Conservation (phyloP, 2,329 filamentous ascomycete genomes). For the Claviceps cyperi region DNA sequence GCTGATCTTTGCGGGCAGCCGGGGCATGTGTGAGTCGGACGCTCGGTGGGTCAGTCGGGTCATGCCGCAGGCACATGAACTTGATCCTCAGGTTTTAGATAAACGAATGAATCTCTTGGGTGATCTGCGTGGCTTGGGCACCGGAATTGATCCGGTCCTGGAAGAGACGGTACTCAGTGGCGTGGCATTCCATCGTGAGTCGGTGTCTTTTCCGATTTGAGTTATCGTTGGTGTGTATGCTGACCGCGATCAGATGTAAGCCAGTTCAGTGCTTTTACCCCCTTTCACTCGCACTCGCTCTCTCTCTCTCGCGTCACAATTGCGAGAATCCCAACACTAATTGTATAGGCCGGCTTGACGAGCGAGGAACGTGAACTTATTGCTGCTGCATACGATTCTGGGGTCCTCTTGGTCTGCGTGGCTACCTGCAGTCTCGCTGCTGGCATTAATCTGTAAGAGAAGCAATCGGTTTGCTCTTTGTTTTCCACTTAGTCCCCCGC, state of each 20-base stretch:
- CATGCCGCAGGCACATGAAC: conserved; percentile 36
- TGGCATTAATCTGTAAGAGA: conserved; percentile 53
- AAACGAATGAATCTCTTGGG: conserved; percentile 49
- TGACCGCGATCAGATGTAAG: conserved; percentile 21
- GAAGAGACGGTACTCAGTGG: conserved; percentile 50
- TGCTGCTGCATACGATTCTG: conserved; percentile 54
- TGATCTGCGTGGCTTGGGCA: conserved; percentile 49
- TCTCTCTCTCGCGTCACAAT: neutral
- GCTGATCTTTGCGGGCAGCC: conserved; percentile 60
- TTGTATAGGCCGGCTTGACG: conserved; percentile 46
- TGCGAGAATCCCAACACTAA: conserved; percentile 11
- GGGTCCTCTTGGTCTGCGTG: conserved; percentile 54
- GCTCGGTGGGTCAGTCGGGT: conserved; percentile 54
- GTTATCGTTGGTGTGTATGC: neutral
- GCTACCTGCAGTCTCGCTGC: conserved; percentile 71
- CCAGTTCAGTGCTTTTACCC: neutral
- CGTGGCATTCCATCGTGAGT: conserved; percentile 59
- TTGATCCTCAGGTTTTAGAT: conserved; percentile 35
- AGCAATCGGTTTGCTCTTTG: neutral
- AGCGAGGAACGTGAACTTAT: conserved; percentile 62
- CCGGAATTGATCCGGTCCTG: conserved; percentile 51
- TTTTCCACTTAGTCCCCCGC: too few species aligned
- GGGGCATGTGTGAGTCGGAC: conserved; percentile 51
- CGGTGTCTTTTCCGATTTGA: neutral
- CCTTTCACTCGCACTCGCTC: neutral